These are phyloP conservation scores for Colletotrichum lentis DNA, from an alignment of 2,329 filamentous ascomycete species.

Conservation along the genomic window DNA sequence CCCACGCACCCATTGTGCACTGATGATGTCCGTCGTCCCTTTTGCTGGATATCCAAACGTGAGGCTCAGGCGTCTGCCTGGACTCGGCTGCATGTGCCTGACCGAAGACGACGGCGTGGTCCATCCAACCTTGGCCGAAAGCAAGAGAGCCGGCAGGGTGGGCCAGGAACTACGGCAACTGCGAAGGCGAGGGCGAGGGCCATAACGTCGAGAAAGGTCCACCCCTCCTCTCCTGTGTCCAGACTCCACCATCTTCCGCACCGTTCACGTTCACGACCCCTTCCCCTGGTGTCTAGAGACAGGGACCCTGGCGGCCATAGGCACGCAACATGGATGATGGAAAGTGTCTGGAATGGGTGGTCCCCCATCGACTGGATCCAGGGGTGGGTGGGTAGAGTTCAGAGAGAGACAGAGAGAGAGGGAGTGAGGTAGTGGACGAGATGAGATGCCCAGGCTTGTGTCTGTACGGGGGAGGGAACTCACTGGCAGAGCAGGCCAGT, in stretches of 20 bases:
- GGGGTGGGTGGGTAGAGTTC: neutral
- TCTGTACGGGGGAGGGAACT: neutral
- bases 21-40: slow-evolving; percentile 1
- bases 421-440: slow-evolving; percentile 1
- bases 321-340: slow-evolving; percentile 27
- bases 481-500: slow-evolving; percentile 12
- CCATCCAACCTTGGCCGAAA: neutral
- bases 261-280: neutral
- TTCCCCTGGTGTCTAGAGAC: slow-evolving; percentile 29
- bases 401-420: too few species aligned
- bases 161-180: neutral
- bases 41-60: slow-evolving; percentile 13
- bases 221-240: slow-evolving; percentile 9
- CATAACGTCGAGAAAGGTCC: slow-evolving; percentile 21
- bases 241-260: neutral
- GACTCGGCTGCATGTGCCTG: slow-evolving; percentile 11
- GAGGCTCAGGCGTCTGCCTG: slow-evolving; percentile 26
- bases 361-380: slow-evolving; percentile 24
- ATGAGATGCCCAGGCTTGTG: slow-evolving; percentile 7
- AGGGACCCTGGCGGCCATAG: slow-evolving; percentile 13
- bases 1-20: neutral
- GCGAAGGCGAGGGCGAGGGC: neutral
- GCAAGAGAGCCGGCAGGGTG: neutral
- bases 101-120: slow-evolving; percentile 26
- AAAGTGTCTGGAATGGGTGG: slow-evolving; percentile 24